Conservation (phyloP, 306 rosid genomes). For the Mimosa pudica region DNA sequence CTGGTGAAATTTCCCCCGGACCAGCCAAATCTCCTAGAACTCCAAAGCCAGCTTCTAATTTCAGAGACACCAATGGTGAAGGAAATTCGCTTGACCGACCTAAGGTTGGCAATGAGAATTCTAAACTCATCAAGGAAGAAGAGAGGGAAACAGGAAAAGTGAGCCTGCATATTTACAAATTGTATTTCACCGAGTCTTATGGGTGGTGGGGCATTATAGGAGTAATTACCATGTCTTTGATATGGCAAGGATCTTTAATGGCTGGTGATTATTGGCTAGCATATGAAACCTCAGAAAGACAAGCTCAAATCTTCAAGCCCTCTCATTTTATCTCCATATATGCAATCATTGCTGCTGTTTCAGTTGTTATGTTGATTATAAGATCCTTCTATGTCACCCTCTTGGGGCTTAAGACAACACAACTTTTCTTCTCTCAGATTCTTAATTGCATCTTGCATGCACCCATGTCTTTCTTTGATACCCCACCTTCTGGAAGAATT, state of each 20-base stretch:
- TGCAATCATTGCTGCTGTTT: constrained; percentile 45
- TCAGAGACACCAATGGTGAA: constrained; percentile 54
- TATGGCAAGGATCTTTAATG: constrained; percentile 80
- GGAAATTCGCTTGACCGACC: constrained; percentile 54
- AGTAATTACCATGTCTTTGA: constrained; percentile 54
- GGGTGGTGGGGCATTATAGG: constrained; percentile 83
- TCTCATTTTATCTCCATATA: constrained; percentile 65
- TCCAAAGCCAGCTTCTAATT: constrained; percentile 39
- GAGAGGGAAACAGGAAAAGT: constrained; percentile 91
- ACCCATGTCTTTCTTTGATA: constrained; percentile 96
- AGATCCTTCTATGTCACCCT: constrained; percentile 52
- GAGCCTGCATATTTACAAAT: constrained; percentile 67
- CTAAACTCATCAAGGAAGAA: constrained; percentile 94
- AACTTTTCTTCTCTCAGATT: constrained; percentile 71
- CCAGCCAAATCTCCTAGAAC: constrained; percentile 46
- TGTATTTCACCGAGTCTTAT: constrained; percentile 86
- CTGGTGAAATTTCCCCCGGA: constrained; percentile 45
- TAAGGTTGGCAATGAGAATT: constrained; percentile 52
- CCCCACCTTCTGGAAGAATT: constrained; percentile 95
- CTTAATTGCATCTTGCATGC: constrained; percentile 85
- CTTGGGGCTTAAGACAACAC: constrained; percentile 82
- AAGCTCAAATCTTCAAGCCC: constrained; percentile 57
- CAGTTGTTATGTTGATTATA: constrained; percentile 48
- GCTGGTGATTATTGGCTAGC: constrained; percentile 92
- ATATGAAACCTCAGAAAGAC: constrained; percentile 76